A percentile compares a stretch with the other conserved stretches of the same genome.
Evolutionary conservation across 495 filamentous ascomycete genomes (phyloP).

Genomic region (Ascobolus immersus): DNA sequence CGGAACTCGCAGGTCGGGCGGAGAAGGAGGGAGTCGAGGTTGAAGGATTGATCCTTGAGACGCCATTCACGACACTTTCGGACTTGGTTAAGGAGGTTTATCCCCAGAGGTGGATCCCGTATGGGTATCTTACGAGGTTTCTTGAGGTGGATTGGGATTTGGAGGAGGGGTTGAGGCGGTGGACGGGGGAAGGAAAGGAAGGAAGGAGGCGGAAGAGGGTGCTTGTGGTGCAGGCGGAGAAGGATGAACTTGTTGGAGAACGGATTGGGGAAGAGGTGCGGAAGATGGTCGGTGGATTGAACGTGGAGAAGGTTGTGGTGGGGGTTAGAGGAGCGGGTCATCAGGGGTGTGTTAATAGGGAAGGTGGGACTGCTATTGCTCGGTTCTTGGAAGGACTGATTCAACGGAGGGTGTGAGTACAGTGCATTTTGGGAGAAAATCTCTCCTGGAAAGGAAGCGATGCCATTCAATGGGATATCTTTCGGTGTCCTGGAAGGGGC

Average conservation of each 20-base stretch:
- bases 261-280: constrained; percentile 29
- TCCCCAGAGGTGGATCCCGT: constrained; percentile 62
- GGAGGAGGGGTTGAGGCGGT: constrained; percentile 17
- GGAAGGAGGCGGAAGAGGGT: constrained; percentile 18
- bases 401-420: no score
- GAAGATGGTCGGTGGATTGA: no score
- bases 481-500: no score
- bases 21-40: constrained; percentile 16
- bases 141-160: constrained; percentile 31
- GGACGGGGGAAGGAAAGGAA: not conserved
- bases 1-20: constrained; percentile 30
- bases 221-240: constrained; percentile 33
- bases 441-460: no score
- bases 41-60: constrained; percentile 40
- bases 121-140: constrained; percentile 33
- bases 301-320: no score
- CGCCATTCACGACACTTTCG: constrained; percentile 46
- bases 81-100: constrained; percentile 51
- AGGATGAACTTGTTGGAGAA: constrained; percentile 42
- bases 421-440: no score
- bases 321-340: no score
- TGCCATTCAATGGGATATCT: no score
- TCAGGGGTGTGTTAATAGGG: no score
- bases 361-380: no score
- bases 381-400: no score